phyloP scores from a whole-genome alignment of 139 green algal species.

The Closterium sp. region DNA sequence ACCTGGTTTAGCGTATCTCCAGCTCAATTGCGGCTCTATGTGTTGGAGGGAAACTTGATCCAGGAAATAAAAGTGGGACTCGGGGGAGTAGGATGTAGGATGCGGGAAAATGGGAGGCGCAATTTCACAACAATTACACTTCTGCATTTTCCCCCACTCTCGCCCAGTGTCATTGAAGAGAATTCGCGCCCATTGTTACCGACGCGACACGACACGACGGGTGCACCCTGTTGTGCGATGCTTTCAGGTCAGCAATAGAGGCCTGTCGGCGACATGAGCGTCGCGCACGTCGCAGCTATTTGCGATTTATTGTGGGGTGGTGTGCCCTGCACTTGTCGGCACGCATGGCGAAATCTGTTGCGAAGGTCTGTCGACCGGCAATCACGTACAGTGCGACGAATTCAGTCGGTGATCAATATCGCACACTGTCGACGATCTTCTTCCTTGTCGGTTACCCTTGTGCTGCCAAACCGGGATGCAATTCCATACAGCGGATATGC shows the following conservation, averaged over 20 bases:
- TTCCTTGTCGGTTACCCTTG: no score
- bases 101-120: not conserved
- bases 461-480: no score
- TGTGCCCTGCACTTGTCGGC: not conserved
- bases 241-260: not conserved
- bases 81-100: no score
- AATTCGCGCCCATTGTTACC: not conserved
- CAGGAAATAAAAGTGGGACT: no score
- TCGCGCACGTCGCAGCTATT: not conserved
- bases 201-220: not conserved
- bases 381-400: not conserved
- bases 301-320: not conserved
- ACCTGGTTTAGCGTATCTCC: no score
- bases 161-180: not conserved
- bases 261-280: no score
- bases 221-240: not conserved
- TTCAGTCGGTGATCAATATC: not conserved
- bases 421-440: not conserved
- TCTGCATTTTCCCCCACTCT: not conserved
- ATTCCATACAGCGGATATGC: no score
- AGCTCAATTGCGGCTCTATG: no score
- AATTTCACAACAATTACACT: not conserved
- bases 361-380: not conserved
- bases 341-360: not conserved
- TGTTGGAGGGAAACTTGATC: no score